Base-by-base conservation (phyloP, 140 eudicot genomes). In the Oenanthe javanica region DNA sequence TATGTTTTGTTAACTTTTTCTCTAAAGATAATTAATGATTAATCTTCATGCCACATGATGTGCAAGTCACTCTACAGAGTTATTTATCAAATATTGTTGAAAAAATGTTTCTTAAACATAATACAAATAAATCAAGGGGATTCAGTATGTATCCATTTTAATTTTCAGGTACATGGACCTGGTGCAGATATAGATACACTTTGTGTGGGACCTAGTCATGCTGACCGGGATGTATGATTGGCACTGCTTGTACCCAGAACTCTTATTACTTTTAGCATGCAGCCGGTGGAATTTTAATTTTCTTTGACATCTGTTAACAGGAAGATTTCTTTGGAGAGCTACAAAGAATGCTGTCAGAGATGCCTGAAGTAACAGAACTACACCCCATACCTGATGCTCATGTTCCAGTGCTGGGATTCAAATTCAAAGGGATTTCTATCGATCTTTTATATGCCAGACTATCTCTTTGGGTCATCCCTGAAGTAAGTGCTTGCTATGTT, bases 181-280 rank as follows among this genome's bases (percentile, higher is more conserved):
- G 98, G 98, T 82, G 98, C 97, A 16, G 97, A 93, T 87, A 91
- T 93, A 52, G 98, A 93, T 78, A 91, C 97, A 46, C 91, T 93
- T 31, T 94, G 97, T 82, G 97, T 94, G 31, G 98, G 96, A 82
- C 97, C 98, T 27, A 90, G 87, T 55, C 91, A 94, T 86, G 98
- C 96, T 21, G 84, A 83, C 63, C 86, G 98, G 66, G 88, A 88
- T 27, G 98, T 91, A 80, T 40, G 87, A 71, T 82, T 19, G 15
- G 52, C 51, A 75, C 23, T 67, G 12, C 75, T 14, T 76, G 77
- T 49, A 15, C 52, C 4, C 21, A 40, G 42, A 36, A 49, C 45
- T 61, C 36, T 16, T 43, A 47, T 48, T 46, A 12, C 54, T 50
- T 50, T 50, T 50, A 50, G 18, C 54, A 50, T 50, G 54, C 10